Evolutionary conservation across 2,329 filamentous ascomycete species (phyloP), one percentile per base, ranked within the genome.

Genomic region (Periconia sp.): DNA sequence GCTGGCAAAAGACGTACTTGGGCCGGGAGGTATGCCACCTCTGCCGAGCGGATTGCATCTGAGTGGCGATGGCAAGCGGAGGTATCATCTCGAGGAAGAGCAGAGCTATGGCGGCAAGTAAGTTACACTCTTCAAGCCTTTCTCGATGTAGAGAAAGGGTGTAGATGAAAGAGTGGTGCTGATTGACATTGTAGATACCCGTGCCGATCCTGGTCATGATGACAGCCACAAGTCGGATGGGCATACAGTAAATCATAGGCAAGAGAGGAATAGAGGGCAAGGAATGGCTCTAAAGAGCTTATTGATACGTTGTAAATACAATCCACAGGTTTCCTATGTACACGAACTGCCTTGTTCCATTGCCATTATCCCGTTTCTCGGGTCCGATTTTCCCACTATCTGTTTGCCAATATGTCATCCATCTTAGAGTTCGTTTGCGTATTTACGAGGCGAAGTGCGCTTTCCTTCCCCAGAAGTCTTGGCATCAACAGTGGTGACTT

Each of bases 21-120:
- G 90, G 48, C 82, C 88, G 43, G 81, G 88, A 65, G 92, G 93
- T 1, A 75, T 99, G 75, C 94, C 94, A 53, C 94, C 94, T n/a
- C 77, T 89, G 68, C 94, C 93, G 15, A 86, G 86, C 66, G 87
- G 90, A n/a, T 77, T 86, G 74, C 84, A 75, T 61, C 54, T 79
- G 62, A 65, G 81, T 54, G 81, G 81, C 42, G 72, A 79, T 57
- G 85, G 85, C 78, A 81, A 86, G 69, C 85, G 87, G 70, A 86
- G 92, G 74, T 85, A 87, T 75, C 86, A 95, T 66, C 69, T 90
- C 66, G 76, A 80, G 33, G 77, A 79, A 66, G 86, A 92, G 69
- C 83, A 88, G 68, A 82, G 88, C 55, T 97, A 96, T 58, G 70
- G 65, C 17, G 57, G 50, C 47, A 61, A 65, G 76, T 79, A 68